These are phyloP conservation scores for Diplodia mutila DNA, from an alignment of 2,329 filamentous ascomycete genomes.

Conservation along the genomic window DNA sequence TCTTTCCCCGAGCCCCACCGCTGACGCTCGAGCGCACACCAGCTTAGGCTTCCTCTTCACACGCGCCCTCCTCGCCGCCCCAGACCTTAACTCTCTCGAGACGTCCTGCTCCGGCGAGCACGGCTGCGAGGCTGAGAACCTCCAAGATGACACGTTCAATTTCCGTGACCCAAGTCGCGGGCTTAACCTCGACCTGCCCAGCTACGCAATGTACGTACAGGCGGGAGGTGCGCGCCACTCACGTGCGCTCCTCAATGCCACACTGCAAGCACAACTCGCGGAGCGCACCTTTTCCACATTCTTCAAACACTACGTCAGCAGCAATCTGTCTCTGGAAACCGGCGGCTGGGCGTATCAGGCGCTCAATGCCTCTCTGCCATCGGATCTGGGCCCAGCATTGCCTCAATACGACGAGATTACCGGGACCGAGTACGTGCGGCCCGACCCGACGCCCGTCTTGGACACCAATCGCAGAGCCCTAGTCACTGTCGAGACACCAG, in stretches of 20 bases:
- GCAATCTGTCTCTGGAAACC: constrained; percentile 29
- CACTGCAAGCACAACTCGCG: constrained; percentile 25
- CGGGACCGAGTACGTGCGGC: too few species aligned
- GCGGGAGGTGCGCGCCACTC: constrained; percentile 30
- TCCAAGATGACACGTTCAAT: constrained; percentile 34
- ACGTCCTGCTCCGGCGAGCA: too few species aligned
- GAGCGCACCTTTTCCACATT: constrained; percentile 36
- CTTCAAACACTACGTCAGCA: constrained; percentile 38
- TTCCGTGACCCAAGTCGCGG: constrained; percentile 32
- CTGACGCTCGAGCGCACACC: too few species aligned
- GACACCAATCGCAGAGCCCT: neutral
- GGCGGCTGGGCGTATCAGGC: constrained; percentile 32
- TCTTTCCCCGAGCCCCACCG: too few species aligned
- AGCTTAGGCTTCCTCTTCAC: too few species aligned
- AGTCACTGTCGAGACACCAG: constrained; percentile 7
- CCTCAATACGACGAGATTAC: too few species aligned
- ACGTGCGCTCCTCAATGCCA: constrained; percentile 31
- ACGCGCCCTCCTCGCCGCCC: too few species aligned
- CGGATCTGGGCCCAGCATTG: neutral
- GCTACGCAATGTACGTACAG: constrained; percentile 33
- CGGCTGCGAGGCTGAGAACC: too few species aligned
- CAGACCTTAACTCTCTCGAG: too few species aligned
- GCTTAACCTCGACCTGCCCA: constrained; percentile 37
- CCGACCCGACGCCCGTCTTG: neutral
- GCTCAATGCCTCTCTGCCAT: constrained; percentile 31